These are phyloP conservation scores for Pittosporum tobira DNA, from an alignment of 129 eudicot genomes.

Conservation along the genomic window DNA sequence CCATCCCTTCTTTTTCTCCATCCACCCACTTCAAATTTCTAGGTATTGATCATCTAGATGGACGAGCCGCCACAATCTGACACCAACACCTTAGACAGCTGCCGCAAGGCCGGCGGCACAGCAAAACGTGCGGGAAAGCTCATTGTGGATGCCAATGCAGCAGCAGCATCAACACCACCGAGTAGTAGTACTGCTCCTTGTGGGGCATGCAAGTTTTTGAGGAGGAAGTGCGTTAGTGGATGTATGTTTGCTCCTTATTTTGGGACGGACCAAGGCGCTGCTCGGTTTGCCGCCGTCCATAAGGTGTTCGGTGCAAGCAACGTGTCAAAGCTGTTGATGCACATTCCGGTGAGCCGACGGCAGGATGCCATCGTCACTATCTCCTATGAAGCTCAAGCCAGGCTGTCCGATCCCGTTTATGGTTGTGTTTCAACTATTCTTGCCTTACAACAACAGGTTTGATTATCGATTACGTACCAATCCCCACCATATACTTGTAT, in stretches of 20 bases:
- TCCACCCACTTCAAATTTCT: neutral
- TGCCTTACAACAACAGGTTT: slow-evolving; percentile 91
- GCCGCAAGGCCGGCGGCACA: slow-evolving; percentile 17
- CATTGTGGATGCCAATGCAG: slow-evolving; percentile 5
- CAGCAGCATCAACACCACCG: slow-evolving; percentile 8
- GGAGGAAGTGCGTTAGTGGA: slow-evolving; percentile 75
- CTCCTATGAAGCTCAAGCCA: slow-evolving; percentile 80
- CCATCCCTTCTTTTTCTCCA: slow-evolving; percentile 18
- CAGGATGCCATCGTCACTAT: slow-evolving; percentile 84
- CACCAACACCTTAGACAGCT: slow-evolving; percentile 19
- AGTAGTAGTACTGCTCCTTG: slow-evolving; percentile 42
- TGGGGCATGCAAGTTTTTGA: slow-evolving; percentile 88
- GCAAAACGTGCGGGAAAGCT: slow-evolving; percentile 26
- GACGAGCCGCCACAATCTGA: slow-evolving; percentile 29
- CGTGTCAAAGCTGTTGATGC: slow-evolving; percentile 69
- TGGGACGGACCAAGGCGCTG: slow-evolving; percentile 89
- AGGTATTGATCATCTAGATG: slow-evolving; percentile 21
- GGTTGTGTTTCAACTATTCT: slow-evolving; percentile 87
- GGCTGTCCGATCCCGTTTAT: slow-evolving; percentile 87
- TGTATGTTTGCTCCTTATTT: slow-evolving; percentile 87
- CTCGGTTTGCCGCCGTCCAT: slow-evolving; percentile 88
- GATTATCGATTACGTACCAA: no score
- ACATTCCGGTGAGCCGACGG: slow-evolving; percentile 61
- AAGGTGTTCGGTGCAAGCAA: slow-evolving; percentile 96
- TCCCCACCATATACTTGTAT: neutral